These are phyloP conservation scores for Lactuca sativa DNA, from an alignment of 129 eudicot species.

Conservation along the genomic window DNA sequence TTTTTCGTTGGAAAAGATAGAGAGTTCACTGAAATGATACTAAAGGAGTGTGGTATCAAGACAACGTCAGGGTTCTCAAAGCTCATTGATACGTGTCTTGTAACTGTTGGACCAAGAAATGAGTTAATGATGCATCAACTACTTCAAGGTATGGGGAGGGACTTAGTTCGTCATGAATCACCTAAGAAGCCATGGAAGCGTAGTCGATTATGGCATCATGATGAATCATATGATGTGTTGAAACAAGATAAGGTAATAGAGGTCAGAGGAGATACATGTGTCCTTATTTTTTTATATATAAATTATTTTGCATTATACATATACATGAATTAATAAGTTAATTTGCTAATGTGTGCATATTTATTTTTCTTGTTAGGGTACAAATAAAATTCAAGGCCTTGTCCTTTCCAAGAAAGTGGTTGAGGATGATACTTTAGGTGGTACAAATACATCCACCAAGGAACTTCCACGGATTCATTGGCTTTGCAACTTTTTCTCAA, in stretches of 20 bases:
- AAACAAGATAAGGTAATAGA: conserved; percentile 6
- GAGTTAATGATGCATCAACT: conserved; percentile 17
- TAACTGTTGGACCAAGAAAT: not conserved
- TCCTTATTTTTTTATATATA: not conserved
- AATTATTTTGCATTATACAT: not conserved
- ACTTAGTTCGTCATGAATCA: conserved; percentile 23
- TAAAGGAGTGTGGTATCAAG: conserved; percentile 1
- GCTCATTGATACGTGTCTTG: conserved; percentile 11
- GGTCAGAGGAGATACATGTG: not conserved
- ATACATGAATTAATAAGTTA: no score
- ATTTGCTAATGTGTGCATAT: no score
- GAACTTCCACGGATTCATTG: not conserved
- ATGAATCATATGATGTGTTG: conserved; percentile 16
- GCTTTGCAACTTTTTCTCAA: not conserved
- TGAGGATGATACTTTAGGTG: not conserved
- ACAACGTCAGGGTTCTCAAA: not conserved
- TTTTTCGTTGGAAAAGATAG: conserved; percentile 3
- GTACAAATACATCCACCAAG: not conserved
- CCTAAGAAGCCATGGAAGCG: conserved; percentile 23
- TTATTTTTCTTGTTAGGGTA: conserved; percentile 13
- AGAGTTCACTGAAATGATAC: not conserved
- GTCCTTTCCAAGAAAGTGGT: not conserved
- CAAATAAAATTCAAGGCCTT: conserved; percentile 6
- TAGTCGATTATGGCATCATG: conserved; percentile 22
- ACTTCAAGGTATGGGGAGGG: conserved; percentile 22